Base-by-base conservation (phyloP, 139 green algal genomes). In the Auxenochlorella protothecoides region DNA sequence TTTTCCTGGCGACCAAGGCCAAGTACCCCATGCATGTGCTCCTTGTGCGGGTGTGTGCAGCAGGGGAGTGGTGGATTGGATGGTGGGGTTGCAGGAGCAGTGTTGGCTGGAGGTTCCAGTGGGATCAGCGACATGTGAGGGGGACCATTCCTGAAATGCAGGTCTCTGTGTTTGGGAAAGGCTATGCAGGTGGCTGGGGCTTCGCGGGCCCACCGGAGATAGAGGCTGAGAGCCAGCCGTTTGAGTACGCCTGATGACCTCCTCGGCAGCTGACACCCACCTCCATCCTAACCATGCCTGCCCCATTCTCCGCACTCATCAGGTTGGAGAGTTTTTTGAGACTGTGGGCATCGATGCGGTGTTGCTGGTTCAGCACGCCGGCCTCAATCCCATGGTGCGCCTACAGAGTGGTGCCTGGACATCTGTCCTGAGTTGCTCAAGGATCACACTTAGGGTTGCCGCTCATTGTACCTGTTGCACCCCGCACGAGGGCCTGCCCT, bases 251-350 rank as follows among this genome's bases (percentile, higher is more conserved):
- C 66, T 51, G 66, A 5, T 70, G 53, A 13, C 3, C 3, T 59
- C 8, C 4, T 10, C 52, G 8, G 10, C 52, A 53, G 13, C 6
- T 70, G 53, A 2, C 12, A 13, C 10, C 16, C 8, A 10, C 4
- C 27, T 16, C 59, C 12, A 3, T 4, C 61, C 13, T 16, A 13
- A 5, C 16, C 15, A 12, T 53, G 15, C 13, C 59, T 2, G 59
- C 2, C 59, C 44, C 11, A 52, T 5, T 3, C 69, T 51, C 4
- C 16, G 14, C 27, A n/a, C 16, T 55, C 5, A 64, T 66, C 82
- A 90, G 81, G 76, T 94, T 4, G 91, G 92, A 5, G 85, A 93
- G 59, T 97, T 97, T 59, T 97, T 93, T 73, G 92, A 97, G 79
- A 71, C 79, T 2, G 73, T 90, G 9, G 92, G 92, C 13, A 87